phyloP scores from a whole-genome alignment of 1,139 yeast genomes.

The Blastobotrys persicus region DNA sequence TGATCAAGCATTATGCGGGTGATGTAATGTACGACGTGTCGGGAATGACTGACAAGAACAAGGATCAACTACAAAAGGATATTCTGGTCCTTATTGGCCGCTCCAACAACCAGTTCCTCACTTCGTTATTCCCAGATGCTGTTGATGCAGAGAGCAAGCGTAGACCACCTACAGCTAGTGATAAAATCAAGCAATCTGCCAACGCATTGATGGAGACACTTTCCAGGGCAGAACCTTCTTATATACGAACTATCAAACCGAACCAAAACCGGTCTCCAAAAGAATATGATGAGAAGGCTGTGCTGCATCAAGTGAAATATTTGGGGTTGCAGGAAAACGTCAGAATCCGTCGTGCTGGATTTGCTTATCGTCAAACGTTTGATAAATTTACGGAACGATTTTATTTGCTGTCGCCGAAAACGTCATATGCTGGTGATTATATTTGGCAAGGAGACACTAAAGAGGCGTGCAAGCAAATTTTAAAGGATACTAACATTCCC shows the following conservation, averaged over 20 bases:
- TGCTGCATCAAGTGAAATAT: constrained; percentile 92
- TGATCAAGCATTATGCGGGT: constrained; percentile 97
- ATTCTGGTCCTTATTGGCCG: constrained; percentile 73
- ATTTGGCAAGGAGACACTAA: constrained; percentile 89
- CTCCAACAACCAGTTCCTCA: constrained; percentile 65
- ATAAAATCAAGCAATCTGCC: constrained; percentile 89
- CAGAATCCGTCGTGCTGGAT: constrained; percentile 97
- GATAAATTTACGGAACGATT: constrained; percentile 97
- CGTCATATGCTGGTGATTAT: constrained; percentile 98
- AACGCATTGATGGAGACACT: constrained; percentile 86
- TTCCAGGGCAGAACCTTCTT: constrained; percentile 88
- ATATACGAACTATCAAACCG: constrained; percentile 97
- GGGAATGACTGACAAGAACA: constrained; percentile 95
- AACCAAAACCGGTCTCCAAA: constrained; percentile 89
- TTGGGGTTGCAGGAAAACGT: constrained; percentile 96
- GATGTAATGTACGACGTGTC: constrained; percentile 91
- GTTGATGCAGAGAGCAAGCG: constrained; percentile 59
- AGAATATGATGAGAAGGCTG: constrained; percentile 87
- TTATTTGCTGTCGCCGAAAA: constrained; percentile 78
- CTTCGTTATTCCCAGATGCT: constrained; percentile 72
- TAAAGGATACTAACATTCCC: constrained; percentile 80
- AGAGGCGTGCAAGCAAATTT: constrained; percentile 76
- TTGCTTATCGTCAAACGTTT: constrained; percentile 95
- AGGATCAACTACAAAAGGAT: constrained; percentile 90
- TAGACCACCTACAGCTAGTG: constrained; percentile 97